Conservation (phyloP, 1,284 basidiomycete genomes). For the Ustilago cynodontis region DNA sequence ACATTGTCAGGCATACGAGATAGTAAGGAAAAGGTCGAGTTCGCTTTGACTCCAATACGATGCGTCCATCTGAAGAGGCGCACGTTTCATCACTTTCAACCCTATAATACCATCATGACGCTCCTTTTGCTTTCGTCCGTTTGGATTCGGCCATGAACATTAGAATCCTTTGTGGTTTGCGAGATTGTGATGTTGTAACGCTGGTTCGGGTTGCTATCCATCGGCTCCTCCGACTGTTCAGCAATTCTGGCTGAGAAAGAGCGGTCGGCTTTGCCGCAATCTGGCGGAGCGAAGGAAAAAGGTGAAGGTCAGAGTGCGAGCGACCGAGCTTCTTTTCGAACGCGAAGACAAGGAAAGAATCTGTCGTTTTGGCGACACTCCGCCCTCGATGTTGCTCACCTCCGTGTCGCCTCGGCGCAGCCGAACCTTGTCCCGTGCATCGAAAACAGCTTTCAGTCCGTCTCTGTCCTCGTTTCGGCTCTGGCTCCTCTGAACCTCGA, state of each 20-base stretch:
- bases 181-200: neutral
- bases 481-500: neutral
- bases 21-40: constrained; percentile 10
- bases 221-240: neutral
- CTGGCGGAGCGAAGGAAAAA: neutral
- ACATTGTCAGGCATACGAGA: too few relatives aligned
- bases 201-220: neutral
- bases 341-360: neutral
- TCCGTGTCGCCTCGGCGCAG: neutral
- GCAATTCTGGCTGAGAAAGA: neutral
- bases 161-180: too few relatives aligned
- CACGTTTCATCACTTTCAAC: neutral
- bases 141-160: constrained; percentile 3
- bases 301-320: neutral
- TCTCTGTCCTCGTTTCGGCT: neutral
- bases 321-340: neutral
- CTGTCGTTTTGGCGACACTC: constrained; percentile 25
- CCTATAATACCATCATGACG: constrained; percentile 7
- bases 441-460: too few relatives aligned
- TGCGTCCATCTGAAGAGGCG: constrained; percentile 2
- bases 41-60: neutral
- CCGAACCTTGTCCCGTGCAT: constrained; percentile 4
- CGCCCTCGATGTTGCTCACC: neutral
- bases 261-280: neutral
- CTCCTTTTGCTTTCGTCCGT: constrained; percentile 12